Percentiles rank a stretch among this genome's conserved stretches.
These are phyloP conservation scores for Cystobasidium sp. DNA, from an alignment of 1,284 basidiomycete species.

Conservation along the genomic window DNA sequence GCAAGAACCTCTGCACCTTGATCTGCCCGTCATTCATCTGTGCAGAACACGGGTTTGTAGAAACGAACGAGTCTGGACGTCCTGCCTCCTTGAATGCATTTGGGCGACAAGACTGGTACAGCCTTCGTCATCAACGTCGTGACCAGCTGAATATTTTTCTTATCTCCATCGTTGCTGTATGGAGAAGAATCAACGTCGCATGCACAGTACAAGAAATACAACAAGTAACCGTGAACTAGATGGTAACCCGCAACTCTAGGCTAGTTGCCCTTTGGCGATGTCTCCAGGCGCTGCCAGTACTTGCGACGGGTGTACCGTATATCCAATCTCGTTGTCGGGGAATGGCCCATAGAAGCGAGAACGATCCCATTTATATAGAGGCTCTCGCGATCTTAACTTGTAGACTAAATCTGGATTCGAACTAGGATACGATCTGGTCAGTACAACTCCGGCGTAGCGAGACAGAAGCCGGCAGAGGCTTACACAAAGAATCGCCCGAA, in stretches of 20 bases:
- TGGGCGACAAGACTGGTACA: too few species aligned
- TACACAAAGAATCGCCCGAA: slow-evolving; percentile 53
- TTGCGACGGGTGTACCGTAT: slow-evolving; percentile 51
- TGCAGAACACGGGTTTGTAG: too few species aligned
- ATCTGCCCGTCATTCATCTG: too few species aligned
- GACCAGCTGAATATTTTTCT: too few species aligned
- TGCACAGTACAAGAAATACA: too few species aligned
- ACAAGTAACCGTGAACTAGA: too few species aligned
- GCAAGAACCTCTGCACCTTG: too few species aligned
- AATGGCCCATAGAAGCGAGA: slow-evolving; percentile 55
- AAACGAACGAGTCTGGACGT: too few species aligned
- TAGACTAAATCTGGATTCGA: slow-evolving; percentile 51
- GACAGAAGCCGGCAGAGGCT: slow-evolving; percentile 1
- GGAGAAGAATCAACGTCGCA: too few species aligned
- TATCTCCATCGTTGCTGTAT: too few species aligned
- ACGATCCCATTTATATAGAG: slow-evolving; percentile 53
- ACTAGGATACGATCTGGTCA: background rate
- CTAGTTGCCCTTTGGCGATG: slow-evolving; percentile 14
- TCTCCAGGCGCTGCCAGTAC: slow-evolving; percentile 37
- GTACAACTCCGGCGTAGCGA: background rate
- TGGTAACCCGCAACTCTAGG: background rate
- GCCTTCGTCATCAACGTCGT: too few species aligned
- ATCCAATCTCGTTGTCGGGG: slow-evolving; percentile 53
- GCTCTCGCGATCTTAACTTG: slow-evolving; percentile 45
- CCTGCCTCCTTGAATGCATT: too few species aligned